Evolutionary conservation across 73 alveolate genomes (phyloP).

Genomic region (Effrenium voratum): DNA sequence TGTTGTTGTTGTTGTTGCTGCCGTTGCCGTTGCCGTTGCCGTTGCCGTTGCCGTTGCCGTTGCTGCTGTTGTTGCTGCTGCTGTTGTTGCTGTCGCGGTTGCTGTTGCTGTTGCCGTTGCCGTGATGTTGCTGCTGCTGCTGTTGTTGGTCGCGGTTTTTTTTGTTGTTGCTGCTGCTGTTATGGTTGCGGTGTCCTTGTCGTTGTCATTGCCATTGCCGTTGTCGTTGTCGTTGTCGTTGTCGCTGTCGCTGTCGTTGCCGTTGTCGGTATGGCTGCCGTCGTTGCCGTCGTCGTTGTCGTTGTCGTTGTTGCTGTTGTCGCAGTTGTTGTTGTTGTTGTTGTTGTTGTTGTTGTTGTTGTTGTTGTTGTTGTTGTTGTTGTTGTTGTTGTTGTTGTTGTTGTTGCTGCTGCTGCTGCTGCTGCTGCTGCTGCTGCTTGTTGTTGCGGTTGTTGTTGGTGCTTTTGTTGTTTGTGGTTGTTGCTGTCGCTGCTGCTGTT

Average conservation of each 20-base stretch:
- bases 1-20: too few relatives aligned
- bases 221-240: background rate
- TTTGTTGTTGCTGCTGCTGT: too few relatives aligned
- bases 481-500: background rate
- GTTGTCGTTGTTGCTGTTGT: background rate
- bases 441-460: background rate
- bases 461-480: too few relatives aligned
- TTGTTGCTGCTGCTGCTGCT: background rate
- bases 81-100: background rate
- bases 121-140: background rate
- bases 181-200: too few relatives aligned
- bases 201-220: too few relatives aligned
- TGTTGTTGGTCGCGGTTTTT: too few relatives aligned
- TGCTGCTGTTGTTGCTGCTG: background rate
- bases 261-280: background rate
- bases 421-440: background rate
- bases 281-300: background rate
- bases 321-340: background rate
- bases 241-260: background rate
- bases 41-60: background rate
- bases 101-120: background rate
- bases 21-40: background rate
- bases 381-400: background rate
- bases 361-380: background rate
- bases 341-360: too few relatives aligned